Conservation (phyloP, 768 basidiomycete species). For the Tremella fuciformis region DNA sequence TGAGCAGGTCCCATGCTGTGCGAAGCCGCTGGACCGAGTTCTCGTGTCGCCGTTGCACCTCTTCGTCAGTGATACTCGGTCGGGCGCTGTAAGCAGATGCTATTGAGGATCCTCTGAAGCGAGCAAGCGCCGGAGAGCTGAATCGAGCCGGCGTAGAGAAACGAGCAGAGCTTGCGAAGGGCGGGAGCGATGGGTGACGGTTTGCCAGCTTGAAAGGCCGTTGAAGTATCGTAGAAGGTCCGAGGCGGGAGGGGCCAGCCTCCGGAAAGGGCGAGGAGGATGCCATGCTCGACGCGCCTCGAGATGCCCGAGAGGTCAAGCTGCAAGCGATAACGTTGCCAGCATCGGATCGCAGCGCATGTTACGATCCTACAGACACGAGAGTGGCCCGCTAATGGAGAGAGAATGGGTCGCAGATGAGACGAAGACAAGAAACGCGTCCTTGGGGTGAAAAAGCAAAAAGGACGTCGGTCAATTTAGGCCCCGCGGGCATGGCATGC, state of each 20-base stretch:
- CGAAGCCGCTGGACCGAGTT: conserved; percentile 25
- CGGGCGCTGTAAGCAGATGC: not conserved
- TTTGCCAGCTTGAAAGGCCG: not conserved
- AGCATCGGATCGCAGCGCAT: too few species aligned
- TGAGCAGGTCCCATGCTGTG: conserved; percentile 28
- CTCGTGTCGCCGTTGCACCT: conserved; percentile 10
- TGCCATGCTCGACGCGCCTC: too few species aligned
- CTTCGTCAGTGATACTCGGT: not conserved
- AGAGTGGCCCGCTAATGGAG: not conserved
- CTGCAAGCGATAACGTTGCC: too few species aligned
- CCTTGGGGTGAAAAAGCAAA: not conserved
- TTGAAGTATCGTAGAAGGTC: too few species aligned
- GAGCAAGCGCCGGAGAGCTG: not conserved
- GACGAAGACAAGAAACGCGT: conserved; percentile 1
- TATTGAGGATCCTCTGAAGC: not conserved
- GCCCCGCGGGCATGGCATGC: too few species aligned
- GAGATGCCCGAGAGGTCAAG: too few species aligned
- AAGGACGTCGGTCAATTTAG: not conserved
- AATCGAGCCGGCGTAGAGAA: not conserved
- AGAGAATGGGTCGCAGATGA: not conserved
- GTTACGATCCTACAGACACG: too few species aligned
- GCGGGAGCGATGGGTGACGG: not conserved
- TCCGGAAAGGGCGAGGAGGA: not conserved
- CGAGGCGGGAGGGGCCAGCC: conserved; percentile 1
- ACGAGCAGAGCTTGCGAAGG: not conserved